Percentiles rank a stretch among this genome's conserved stretches.
Conservation (phyloP, 108 stramenopile genomes). For the Nannochloropsis gaditana region DNA sequence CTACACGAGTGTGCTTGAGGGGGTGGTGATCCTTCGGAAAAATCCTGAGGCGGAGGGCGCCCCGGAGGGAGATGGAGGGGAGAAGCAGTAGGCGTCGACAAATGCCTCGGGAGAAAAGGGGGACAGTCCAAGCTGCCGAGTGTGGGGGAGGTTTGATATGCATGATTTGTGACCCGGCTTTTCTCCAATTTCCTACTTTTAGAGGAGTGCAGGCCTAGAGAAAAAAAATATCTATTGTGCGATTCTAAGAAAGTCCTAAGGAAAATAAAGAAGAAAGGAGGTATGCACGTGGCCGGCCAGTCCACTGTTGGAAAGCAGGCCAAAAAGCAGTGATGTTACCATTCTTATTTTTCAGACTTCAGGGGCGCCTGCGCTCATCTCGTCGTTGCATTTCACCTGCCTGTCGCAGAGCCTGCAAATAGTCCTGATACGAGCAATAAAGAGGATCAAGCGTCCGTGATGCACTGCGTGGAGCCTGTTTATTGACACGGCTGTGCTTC, state of each 20-base stretch:
- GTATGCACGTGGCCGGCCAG: not conserved
- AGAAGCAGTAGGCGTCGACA: not conserved
- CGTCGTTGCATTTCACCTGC: not conserved
- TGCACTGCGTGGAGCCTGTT: not conserved
- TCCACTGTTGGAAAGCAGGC: not conserved
- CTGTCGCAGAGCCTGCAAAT: constrained; percentile 1
- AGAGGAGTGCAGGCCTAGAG: too few species aligned
- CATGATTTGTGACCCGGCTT: too few species aligned
- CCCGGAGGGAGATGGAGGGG: constrained; percentile 23
- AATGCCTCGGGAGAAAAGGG: too few species aligned
- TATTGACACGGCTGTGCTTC: not conserved
- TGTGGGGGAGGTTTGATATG: too few species aligned
- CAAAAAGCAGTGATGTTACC: not conserved
- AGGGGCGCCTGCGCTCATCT: not conserved
- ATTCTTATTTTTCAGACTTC: not conserved
- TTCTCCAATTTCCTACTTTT: too few species aligned
- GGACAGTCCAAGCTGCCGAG: too few species aligned
- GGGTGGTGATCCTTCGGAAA: constrained; percentile 75
- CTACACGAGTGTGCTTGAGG: constrained; percentile 79
- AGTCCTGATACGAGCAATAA: not conserved
- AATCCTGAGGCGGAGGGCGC: constrained; percentile 46
- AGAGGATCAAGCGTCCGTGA: not conserved
- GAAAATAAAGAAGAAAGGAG: not conserved
- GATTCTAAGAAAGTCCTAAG: not conserved
- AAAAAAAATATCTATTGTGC: too few species aligned